Evolutionary conservation across 2,329 filamentous ascomycete species (phyloP).

Genomic region (Clonostachys solani): DNA sequence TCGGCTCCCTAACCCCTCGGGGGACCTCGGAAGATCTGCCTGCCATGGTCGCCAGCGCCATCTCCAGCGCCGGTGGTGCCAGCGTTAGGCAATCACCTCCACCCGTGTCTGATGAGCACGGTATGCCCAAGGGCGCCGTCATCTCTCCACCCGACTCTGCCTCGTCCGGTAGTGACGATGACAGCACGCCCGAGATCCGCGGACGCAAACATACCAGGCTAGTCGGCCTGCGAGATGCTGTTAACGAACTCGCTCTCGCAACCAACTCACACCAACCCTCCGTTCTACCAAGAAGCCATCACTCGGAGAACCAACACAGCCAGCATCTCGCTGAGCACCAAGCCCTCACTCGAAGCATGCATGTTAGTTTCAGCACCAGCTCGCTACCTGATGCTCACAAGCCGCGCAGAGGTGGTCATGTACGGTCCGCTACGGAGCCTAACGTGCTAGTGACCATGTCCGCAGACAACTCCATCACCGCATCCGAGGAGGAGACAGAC

Average conservation of each 20-base stretch:
- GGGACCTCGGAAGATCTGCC: conserved; percentile 46
- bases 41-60: conserved; percentile 22
- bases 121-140: conserved; percentile 79
- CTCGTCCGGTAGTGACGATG: conserved; percentile 79
- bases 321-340: background rate
- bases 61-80: conserved; percentile 33
- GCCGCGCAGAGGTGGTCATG: conserved; percentile 37
- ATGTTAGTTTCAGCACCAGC: conserved; percentile 42
- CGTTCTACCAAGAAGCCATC: conserved; percentile 4
- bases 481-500: conserved; percentile 61
- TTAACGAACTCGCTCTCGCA: conserved; percentile 59
- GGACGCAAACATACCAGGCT: conserved; percentile 47
- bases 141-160: conserved; percentile 89
- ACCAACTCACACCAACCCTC: background rate
- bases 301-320: conserved; percentile 3
- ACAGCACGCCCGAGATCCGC: conserved; percentile 45
- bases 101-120: conserved; percentile 65
- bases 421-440: conserved; percentile 53
- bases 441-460: conserved; percentile 40
- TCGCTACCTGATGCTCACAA: conserved; percentile 33
- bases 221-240: conserved; percentile 75
- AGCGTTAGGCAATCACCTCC: conserved; percentile 80
- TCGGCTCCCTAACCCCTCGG: conserved; percentile 37
- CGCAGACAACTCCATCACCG: conserved; percentile 41
- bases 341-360: conserved; percentile 18